A percentile compares a stretch with the other conserved stretches of the same genome.
phyloP scores from a whole-genome alignment of 345 rosid species.

The Angophora floribunda region DNA sequence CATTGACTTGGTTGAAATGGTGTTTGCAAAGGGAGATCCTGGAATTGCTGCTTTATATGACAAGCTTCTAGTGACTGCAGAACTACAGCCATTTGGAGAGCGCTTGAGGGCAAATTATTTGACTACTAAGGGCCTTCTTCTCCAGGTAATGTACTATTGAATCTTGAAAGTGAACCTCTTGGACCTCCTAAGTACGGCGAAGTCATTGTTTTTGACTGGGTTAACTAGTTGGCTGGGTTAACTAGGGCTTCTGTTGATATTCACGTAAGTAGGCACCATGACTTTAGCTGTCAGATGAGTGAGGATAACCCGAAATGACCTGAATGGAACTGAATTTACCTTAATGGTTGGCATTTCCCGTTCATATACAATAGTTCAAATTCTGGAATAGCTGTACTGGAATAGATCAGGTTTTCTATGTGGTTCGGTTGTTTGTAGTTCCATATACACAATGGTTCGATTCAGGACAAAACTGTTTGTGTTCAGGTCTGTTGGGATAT shows the following conservation, averaged over 20 bases:
- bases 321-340: neutral
- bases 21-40: constrained; percentile 95
- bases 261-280: neutral
- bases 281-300: neutral
- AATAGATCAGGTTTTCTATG: neutral
- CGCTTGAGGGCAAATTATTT: constrained; percentile 53
- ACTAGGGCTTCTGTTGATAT: neutral
- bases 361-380: neutral
- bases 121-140: constrained; percentile 71
- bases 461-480: neutral
- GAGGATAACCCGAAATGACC: neutral
- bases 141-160: constrained; percentile 46
- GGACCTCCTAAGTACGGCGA: neutral
- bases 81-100: constrained; percentile 71
- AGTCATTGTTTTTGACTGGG: neutral
- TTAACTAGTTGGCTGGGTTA: neutral
- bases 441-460: neutral
- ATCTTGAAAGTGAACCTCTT: neutral
- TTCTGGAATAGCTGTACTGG: neutral
- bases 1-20: constrained; percentile 92
- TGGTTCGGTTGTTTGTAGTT: neutral
- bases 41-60: constrained; percentile 87
- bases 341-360: neutral
- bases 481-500: neutral
- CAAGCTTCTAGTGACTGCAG: constrained; percentile 78